Evolutionary conservation across 305 asterid species (phyloP).

Genomic region (Plantago coronopus): DNA sequence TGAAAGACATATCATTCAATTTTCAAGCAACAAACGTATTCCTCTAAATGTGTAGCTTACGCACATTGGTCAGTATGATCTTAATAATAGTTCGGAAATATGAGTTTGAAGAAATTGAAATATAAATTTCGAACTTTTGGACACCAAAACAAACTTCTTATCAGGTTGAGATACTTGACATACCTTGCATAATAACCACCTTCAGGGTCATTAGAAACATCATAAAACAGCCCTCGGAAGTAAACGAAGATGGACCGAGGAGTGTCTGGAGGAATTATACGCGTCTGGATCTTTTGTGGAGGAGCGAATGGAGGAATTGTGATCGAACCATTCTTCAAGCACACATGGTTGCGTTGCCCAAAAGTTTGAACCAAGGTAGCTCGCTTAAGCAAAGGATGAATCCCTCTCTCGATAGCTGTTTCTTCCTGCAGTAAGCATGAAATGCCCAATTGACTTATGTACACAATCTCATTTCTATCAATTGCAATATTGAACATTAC

Average conservation of each 20-base stretch:
- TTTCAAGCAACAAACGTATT: too few species aligned
- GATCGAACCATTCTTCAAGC: conserved; percentile 6
- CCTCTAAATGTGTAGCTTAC: too few species aligned
- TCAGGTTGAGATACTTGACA: not conserved
- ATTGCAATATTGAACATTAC: too few species aligned
- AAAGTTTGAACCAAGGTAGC: conserved; percentile 9
- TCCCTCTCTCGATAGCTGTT: conserved; percentile 8
- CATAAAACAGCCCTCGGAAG: conserved; percentile 9
- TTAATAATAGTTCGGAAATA: too few species aligned
- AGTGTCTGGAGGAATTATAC: not conserved
- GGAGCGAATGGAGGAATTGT: conserved; percentile 9
- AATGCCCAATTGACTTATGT: not conserved
- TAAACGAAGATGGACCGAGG: conserved; percentile 9
- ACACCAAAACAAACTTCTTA: too few species aligned
- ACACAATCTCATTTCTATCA: too few species aligned
- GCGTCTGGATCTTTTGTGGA: conserved; percentile 3
- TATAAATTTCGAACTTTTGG: too few species aligned
- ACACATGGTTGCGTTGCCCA: conserved; percentile 8
- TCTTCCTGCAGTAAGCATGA: conserved; percentile 6
- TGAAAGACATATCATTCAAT: too few species aligned
- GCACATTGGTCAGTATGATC: too few species aligned
- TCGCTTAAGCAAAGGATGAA: conserved; percentile 4
- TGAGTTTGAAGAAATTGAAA: too few species aligned
- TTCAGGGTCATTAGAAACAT: conserved; percentile 2
- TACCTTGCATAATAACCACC: conserved; percentile 12